Percentiles rank a stretch among this genome's conserved stretches.
phyloP scores from a whole-genome alignment of 257 asterid species.

The Salvia splendens region DNA sequence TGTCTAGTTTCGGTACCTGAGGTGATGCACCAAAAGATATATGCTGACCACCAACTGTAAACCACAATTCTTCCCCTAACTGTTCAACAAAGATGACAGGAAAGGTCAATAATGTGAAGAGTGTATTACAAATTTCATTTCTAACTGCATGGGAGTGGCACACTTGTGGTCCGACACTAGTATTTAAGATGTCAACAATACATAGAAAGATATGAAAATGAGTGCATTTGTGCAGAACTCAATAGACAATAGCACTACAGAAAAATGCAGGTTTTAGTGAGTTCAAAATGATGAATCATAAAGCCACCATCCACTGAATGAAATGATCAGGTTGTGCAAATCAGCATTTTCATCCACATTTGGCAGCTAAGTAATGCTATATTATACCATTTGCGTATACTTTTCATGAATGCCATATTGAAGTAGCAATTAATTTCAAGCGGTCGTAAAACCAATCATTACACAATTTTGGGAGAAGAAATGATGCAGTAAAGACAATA shows the following conservation, averaged over 20 bases:
- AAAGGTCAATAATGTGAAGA: not conserved
- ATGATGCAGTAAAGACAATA: not conserved
- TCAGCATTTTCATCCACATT: not conserved
- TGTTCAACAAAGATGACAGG: slow-evolving; percentile 36
- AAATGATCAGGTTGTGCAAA: not conserved
- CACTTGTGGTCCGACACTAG: not conserved
- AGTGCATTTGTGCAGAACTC: not conserved
- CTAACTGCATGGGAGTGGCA: not conserved
- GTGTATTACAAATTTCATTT: not conserved
- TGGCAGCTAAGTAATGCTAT: not conserved
- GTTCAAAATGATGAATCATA: not conserved
- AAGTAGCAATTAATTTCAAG: slow-evolving; percentile 2
- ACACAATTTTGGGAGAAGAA: not conserved
- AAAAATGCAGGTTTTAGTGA: not conserved
- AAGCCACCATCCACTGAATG: not conserved
- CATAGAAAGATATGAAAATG: not conserved
- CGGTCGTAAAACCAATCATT: not conserved
- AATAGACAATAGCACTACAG: not conserved
- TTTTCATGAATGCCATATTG: not conserved
- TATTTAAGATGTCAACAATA: slow-evolving; percentile 1
- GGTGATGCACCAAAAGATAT: slow-evolving; percentile 85
- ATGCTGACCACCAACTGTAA: slow-evolving; percentile 74
- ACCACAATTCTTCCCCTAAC: slow-evolving; percentile 86
- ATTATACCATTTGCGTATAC: not conserved
- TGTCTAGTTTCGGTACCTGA: slow-evolving; percentile 46